Evolutionary conservation across 1,284 basidiomycete genomes (phyloP), one percentile per base, ranked within the genome.

Genomic region (Mycosarcoma maydis): DNA sequence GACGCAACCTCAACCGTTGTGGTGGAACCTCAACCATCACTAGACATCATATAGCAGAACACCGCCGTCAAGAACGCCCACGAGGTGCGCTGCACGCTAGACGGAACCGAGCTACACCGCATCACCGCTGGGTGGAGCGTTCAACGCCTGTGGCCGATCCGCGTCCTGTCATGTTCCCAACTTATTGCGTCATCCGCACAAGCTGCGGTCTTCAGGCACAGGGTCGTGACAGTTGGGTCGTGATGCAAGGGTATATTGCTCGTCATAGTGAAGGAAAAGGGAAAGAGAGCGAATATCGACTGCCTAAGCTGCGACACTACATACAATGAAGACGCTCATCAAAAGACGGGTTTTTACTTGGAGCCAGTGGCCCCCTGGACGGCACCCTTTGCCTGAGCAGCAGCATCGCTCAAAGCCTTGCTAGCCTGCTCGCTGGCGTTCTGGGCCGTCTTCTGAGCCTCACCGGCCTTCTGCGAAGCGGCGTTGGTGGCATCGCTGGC

Each of bases 391-490:
- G 68, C 68, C 53, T 66, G 61, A 16, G 61, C 58, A 38, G 68
- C 57, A 23, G 68, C 67, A 30, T 67, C 66, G 52, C 61, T 66
- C 32, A 72, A 43, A 22, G 73, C 61, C 58, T 67, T 45, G 46
- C 50, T 42, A 33, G 55, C 66, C 47, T 58, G 47, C 56, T 58
- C 24, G 22, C 61, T 38, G 3, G 61, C 55, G 40, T 22, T 52
- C 48, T 64, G 57, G 3, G 54, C 65, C 6, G 34, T 41, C 40
- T 58, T 44, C 41, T 43, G 34, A 10, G 60, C 50, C 48, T 58
- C 40, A 36, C 54, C 64, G n/a, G 60, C 58, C 47, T 57, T 52
- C 57, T 68, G 47, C 22, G 57, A 26, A 14, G 52, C 61, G 26
- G 59, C 39, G 33, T 58, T 39, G 20, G 38, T 33, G 11, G 54